These are phyloP conservation scores for Psilocybe cubensis DNA, from an alignment of 768 basidiomycete species.

Conservation along the genomic window DNA sequence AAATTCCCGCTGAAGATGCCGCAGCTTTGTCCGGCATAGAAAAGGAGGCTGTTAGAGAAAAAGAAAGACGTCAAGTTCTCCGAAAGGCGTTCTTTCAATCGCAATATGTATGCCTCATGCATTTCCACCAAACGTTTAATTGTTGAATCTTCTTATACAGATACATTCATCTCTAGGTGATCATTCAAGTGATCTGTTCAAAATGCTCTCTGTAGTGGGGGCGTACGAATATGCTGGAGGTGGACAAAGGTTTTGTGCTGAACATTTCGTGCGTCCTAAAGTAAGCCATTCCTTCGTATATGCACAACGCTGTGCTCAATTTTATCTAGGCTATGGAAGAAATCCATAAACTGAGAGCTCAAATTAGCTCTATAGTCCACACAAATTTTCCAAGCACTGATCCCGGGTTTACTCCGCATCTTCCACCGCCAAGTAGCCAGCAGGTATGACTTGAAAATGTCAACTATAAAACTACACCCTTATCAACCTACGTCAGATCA, in stretches of 20 bases:
- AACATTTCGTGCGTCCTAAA: constrained; percentile 91
- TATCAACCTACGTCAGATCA: constrained; percentile 58
- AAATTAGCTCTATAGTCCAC: constrained; percentile 84
- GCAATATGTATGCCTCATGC: constrained; percentile 58
- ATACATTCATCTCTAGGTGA: constrained; percentile 80
- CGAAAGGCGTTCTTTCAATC: constrained; percentile 83
- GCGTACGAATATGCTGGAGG: constrained; percentile 94
- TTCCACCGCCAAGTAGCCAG: constrained; percentile 75
- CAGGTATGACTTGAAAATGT: constrained; percentile 53
- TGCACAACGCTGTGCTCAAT: neutral
- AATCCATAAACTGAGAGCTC: constrained; percentile 91
- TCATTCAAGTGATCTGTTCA: constrained; percentile 84
- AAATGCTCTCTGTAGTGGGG: constrained; percentile 90
- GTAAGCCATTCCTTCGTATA: constrained; percentile 40
- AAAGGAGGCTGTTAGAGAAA: constrained; percentile 49
- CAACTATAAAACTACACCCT: neutral
- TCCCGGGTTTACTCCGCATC: constrained; percentile 61
- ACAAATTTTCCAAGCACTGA: constrained; percentile 73
- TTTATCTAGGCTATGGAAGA: constrained; percentile 90
- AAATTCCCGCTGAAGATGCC: constrained; percentile 35
- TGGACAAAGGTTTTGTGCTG: constrained; percentile 76
- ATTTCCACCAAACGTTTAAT: neutral
- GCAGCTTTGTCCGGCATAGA: constrained; percentile 47
- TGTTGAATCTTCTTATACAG: constrained; percentile 39
- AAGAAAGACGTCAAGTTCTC: constrained; percentile 59